Conservation (phyloP, 331 rosid species). For the Pyrus hybrid region DNA sequence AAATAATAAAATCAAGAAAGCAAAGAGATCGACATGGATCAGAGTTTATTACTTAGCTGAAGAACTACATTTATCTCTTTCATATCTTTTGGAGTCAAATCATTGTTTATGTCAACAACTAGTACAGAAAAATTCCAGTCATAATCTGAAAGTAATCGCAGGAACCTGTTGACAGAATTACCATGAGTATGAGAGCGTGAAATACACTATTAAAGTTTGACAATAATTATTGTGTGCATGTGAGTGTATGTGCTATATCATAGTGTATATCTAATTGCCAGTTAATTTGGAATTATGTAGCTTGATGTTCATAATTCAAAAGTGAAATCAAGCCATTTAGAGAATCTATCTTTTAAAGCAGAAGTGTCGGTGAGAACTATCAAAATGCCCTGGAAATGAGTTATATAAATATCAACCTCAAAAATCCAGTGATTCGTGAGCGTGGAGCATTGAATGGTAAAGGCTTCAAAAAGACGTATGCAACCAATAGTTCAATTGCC, state of each 20-base stretch:
- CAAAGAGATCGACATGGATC: conserved; percentile 4
- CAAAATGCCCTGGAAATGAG: neutral
- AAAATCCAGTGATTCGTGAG: conserved; percentile 80
- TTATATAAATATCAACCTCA: conserved; percentile 46
- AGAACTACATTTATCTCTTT: conserved; percentile 73
- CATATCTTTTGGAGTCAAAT: conserved; percentile 41
- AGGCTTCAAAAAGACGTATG: conserved; percentile 73
- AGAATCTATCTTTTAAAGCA: neutral
- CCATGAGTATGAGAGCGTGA: neutral
- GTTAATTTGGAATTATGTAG: neutral
- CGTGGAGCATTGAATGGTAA: conserved; percentile 70
- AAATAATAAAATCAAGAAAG: conserved; percentile 10
- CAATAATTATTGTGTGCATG: neutral
- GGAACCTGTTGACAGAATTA: conserved; percentile 51
- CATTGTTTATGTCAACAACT: conserved; percentile 75
- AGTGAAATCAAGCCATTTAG: neutral
- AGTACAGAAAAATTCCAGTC: conserved; percentile 82
- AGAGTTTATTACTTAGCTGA: neutral
- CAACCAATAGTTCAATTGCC: conserved; percentile 85
- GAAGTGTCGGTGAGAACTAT: neutral
- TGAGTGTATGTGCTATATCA: neutral
- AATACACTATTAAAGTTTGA: neutral
- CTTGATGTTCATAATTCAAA: neutral
- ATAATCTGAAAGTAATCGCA: conserved; percentile 64
- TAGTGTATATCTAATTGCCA: neutral